Conservation (phyloP, 352 stramenopile genomes). For the Globisporangium okanoganense region DNA sequence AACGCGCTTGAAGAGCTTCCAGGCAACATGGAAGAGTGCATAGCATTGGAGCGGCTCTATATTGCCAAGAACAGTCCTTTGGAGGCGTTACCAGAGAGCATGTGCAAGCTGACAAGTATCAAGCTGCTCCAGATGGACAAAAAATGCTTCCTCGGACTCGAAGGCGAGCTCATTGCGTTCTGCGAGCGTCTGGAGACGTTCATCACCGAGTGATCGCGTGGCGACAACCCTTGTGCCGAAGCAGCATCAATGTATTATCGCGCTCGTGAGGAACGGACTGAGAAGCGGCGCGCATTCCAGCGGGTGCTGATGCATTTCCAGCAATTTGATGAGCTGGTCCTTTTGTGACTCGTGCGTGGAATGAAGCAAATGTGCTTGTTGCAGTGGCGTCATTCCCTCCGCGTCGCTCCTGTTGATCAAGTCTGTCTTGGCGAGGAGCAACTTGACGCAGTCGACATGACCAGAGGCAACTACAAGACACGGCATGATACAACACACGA, state of each 20-base stretch:
- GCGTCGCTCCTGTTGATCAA: conserved; percentile 2
- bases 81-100: conserved; percentile 18
- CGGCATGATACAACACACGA: not conserved
- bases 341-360: not conserved
- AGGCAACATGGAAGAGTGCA: conserved; percentile 23
- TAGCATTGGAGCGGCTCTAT: conserved; percentile 25
- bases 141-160: conserved; percentile 39
- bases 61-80: conserved; percentile 36
- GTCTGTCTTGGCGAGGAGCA: conserved; percentile 10
- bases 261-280: conserved; percentile 3
- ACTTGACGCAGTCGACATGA: not conserved
- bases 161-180: conserved; percentile 28
- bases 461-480: not conserved
- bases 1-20: conserved; percentile 36
- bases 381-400: conserved; percentile 7
- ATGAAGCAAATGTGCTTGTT: conserved; percentile 7
- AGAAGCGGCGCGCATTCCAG: not conserved
- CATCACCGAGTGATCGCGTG: conserved; percentile 3
- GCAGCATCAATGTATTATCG: not conserved
- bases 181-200: conserved; percentile 24
- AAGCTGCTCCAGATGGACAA: conserved; percentile 45
- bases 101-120: conserved; percentile 24
- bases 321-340: conserved; percentile 7
- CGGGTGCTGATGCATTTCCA: conserved; percentile 5
- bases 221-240: not conserved